A percentile compares a stretch with the other conserved stretches of the same genome.
These are phyloP conservation scores for Suhomyces tanzawaensis DNA, from an alignment of 805 yeast genomes.

Conservation along the genomic window DNA sequence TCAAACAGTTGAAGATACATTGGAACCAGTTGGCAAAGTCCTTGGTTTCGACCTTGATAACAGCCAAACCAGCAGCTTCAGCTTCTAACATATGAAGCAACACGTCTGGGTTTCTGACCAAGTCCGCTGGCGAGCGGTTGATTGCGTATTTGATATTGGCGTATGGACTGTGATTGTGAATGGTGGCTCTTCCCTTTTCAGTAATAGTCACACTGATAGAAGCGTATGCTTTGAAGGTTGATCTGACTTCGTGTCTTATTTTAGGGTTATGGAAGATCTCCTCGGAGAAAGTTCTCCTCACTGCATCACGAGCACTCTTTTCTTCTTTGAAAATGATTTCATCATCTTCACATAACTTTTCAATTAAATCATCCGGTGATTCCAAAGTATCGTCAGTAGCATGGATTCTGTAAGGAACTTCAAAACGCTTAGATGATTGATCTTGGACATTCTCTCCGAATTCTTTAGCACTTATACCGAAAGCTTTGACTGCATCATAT, in stretches of 20 bases:
- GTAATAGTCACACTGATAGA: constrained; percentile 73
- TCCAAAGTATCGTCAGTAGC: constrained; percentile 65
- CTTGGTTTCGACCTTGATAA: constrained; percentile 57
- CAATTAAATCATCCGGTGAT: constrained; percentile 61
- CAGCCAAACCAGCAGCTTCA: constrained; percentile 72
- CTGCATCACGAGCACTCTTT: constrained; percentile 66
- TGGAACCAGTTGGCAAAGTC: constrained; percentile 42
- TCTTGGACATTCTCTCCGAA: constrained; percentile 77
- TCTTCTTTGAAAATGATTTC: constrained; percentile 54
- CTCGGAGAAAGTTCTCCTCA: constrained; percentile 72
- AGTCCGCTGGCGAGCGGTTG: constrained; percentile 74
- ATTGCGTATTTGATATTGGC: constrained; percentile 90
- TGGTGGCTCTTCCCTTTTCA: constrained; percentile 66
- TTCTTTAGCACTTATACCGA: constrained; percentile 76
- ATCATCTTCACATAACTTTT: constrained; percentile 42
- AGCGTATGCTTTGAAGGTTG: constrained; percentile 61
- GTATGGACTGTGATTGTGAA: constrained; percentile 76
- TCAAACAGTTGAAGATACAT: constrained; percentile 49
- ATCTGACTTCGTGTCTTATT: constrained; percentile 67
- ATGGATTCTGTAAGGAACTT: constrained; percentile 56
- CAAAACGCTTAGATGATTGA: constrained; percentile 49
- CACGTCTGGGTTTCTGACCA: constrained; percentile 72
- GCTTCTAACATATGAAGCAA: constrained; percentile 91
- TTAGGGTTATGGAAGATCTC: constrained; percentile 79
- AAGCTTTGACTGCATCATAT: constrained; percentile 61